Conservation (phyloP, 805 yeast genomes). For the Kodamaea leandrae region DNA sequence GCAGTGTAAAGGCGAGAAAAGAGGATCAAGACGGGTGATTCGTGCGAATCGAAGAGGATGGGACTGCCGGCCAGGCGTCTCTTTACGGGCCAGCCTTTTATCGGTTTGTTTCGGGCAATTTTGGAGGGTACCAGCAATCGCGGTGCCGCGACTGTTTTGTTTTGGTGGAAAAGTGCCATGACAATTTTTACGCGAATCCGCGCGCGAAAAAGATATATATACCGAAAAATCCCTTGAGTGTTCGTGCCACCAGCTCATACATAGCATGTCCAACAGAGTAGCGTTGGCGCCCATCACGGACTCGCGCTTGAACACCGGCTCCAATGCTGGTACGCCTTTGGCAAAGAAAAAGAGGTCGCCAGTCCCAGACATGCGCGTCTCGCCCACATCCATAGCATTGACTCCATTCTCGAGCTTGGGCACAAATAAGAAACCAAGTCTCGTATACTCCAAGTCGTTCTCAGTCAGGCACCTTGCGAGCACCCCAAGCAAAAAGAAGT, state of each 20-base stretch:
- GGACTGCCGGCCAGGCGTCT: no score
- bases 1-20: background rate
- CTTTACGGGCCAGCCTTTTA: no score
- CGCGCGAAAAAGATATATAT: constrained; percentile 3
- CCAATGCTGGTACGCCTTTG: constrained; percentile 11
- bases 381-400: constrained; percentile 15
- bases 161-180: constrained; percentile 1
- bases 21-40: background rate
- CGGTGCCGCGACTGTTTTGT: background rate
- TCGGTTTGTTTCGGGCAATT: no score
- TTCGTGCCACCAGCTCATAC: background rate
- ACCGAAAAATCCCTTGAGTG: background rate
- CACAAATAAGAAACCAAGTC: background rate
- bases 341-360: constrained; percentile 11
- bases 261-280: constrained; percentile 22
- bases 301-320: constrained; percentile 25
- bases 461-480: background rate
- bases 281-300: constrained; percentile 39
- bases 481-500: constrained; percentile 7
- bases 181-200: background rate
- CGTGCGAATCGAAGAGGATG: no score
- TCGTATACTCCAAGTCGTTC: constrained; percentile 14
- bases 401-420: constrained; percentile 12
- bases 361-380: constrained; percentile 1
- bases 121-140: no score